phyloP scores from a whole-genome alignment of 2,329 filamentous ascomycete genomes.

The Juglanconis sp. region DNA sequence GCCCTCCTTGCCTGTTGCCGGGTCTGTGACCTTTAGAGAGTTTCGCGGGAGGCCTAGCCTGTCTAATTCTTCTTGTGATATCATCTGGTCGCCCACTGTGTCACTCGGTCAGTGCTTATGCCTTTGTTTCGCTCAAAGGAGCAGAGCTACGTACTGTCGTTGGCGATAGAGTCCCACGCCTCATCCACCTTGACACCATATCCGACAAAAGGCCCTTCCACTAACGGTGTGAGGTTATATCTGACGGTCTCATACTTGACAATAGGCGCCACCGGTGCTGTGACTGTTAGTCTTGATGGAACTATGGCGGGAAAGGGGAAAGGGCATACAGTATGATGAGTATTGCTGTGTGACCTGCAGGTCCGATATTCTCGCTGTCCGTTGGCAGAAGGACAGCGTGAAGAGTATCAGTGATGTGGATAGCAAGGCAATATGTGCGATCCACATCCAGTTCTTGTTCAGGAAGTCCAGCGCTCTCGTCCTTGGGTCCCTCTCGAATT shows the following conservation, averaged over 20 bases:
- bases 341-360: constrained; percentile 34
- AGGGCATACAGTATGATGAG: constrained; percentile 36
- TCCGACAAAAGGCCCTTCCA: constrained; percentile 51
- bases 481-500: constrained; percentile 5
- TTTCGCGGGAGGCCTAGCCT: constrained; percentile 50
- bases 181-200: constrained; percentile 54
- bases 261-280: constrained; percentile 45
- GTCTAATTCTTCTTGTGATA: constrained; percentile 50
- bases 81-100: constrained; percentile 59
- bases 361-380: constrained; percentile 32
- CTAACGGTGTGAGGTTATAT: constrained; percentile 46
- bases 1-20: constrained; percentile 52
- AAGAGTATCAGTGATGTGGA: constrained; percentile 39
- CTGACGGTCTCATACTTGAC: constrained; percentile 48
- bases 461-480: constrained; percentile 13
- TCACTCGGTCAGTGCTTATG: background rate
- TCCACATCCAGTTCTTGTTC: constrained; percentile 34
- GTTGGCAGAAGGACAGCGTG: constrained; percentile 36
- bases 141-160: constrained; percentile 30
- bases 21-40: constrained; percentile 54
- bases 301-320: background rate
- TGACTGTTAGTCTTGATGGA: constrained; percentile 10
- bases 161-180: constrained; percentile 54
- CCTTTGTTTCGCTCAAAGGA: constrained; percentile 12
- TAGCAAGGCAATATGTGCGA: constrained; percentile 37